Evolutionary conservation across 495 filamentous ascomycete genomes (phyloP).

Genomic region (Trichoderma gamsii): DNA sequence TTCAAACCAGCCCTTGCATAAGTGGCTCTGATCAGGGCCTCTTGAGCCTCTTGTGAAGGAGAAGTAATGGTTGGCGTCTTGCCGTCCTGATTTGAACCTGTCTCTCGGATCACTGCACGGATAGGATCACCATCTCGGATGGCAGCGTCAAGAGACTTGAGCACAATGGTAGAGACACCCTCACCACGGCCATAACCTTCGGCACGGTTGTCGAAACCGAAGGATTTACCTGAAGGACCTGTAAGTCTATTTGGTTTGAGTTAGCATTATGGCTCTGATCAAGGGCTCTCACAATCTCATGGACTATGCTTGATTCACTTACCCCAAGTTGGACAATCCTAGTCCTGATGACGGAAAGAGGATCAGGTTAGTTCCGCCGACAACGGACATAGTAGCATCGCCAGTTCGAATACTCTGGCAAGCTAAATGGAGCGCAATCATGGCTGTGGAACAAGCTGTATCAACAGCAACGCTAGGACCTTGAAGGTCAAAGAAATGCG

Average conservation of each 20-base stretch:
- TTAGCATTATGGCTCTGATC: not conserved
- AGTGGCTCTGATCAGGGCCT: conserved; percentile 35
- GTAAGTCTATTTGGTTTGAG: not conserved
- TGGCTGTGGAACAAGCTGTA: conserved; percentile 45
- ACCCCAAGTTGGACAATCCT: too few relatives aligned
- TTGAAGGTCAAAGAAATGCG: conserved; percentile 36
- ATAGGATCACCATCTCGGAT: conserved; percentile 44
- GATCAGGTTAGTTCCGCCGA: conserved; percentile 11
- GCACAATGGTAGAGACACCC: conserved; percentile 26
- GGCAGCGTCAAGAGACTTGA: conserved; percentile 46
- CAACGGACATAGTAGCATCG: conserved; percentile 32
- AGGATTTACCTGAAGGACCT: not conserved
- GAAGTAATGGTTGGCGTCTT: conserved; percentile 37
- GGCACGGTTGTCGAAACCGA: conserved; percentile 22
- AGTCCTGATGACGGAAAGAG: too few relatives aligned
- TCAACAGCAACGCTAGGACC: conserved; percentile 38
- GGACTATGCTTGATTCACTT: too few relatives aligned
- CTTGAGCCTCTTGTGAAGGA: conserved; percentile 43
- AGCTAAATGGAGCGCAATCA: conserved; percentile 45
- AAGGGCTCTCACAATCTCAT: too few relatives aligned
- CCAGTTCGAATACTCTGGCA: conserved; percentile 40
- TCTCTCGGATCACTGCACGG: conserved; percentile 44
- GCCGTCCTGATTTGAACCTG: conserved; percentile 42
- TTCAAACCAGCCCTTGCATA: conserved; percentile 39
- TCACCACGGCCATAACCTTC: conserved; percentile 33